Evolutionary conservation across 176 grass and related monocot species (phyloP), one percentile per base, ranked within the genome.

Genomic region (Oryza longistaminata): DNA sequence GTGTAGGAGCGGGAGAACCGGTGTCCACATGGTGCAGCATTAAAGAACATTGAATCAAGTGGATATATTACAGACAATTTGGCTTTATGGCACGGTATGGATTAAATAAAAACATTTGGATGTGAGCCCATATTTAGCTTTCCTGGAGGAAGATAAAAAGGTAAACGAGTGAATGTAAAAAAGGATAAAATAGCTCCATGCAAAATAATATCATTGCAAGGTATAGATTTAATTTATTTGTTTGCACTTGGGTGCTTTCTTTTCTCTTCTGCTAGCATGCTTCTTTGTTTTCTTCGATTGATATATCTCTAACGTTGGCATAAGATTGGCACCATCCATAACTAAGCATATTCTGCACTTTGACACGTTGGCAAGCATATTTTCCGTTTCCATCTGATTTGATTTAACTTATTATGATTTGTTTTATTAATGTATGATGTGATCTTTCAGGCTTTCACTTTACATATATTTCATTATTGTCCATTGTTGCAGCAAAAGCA

Each of bases 401-500:
- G 2, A 79, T 82, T 70, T 60, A 46, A 35, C 19, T 50, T 52
- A 43, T 49, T 62, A 81, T 68, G 75, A n/a, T 53, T 68, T 87
- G 11, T 81, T 75, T 37, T 68, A 21, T 2, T 6, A 68, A 64
- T 83, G 11, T 66, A 71, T 14, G 31, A 53, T 21, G 48, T 50
- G 74, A 39, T 84, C 5, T 75, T 76, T 83, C 44, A 67, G 49
- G 2, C n/a, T 65, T 44, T 44, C 7, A 65, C 64, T 64, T 81
- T 60, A 83, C 44, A 66, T 35, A 0, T 82, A 79, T 74, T 7
- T 83, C 25, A 87, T 45, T 40, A 0, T 67, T 88, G 14, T 74
- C 29, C 25, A 66, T 83, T 40, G 24, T 77, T 88, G 83, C 86
- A 99, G 96, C 96, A 21, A 99, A 99, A 96, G 93, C 96, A 52